Evolutionary conservation across 352 stramenopile genomes (phyloP), one percentile per base, ranked within the genome.

Genomic region (Phytophthora palmivora): DNA sequence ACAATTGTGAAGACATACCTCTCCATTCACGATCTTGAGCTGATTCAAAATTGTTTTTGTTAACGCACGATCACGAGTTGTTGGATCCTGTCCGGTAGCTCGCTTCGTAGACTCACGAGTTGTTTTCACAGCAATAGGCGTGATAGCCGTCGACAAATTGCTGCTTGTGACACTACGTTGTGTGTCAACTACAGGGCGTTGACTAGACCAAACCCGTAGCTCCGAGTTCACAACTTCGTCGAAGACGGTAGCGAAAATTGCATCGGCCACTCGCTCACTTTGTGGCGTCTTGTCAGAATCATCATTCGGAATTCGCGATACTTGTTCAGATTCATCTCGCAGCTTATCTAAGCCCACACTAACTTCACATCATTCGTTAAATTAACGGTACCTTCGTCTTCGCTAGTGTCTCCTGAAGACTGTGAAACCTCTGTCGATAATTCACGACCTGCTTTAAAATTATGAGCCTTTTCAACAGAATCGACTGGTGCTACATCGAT

Each of bases 181-280:
- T 39, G 37, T 28, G 12, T 16, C 14, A 11, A 18, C 18, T 26
- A 10, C 12, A n/a, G 22, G 12, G 14, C 6, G 26, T 47, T 30
- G 33, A n/a, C 5, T 38, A 37, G 58, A 64, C 58, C 63, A 68
- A 28, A 68, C 8, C 15, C 21, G 58, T 30, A 72, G n/a, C 28
- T 68, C 63, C 6, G 58, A 64, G 42, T 19, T 44, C 10, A 72
- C 4, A 26, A 53, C 36, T 26, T 63, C 51, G 15, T 68, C 51
- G n/a, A 55, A 64, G 4, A 60, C 22, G 6, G 30, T 34, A 14
- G 33, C 32, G 21, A 68, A 64, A 21, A 72, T 64, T 14, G 21
- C 15, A 51, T 72, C 63, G 5, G 51, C 36, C 15, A 68, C 34
- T 22, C 45, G 46, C 41, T 64, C 58, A 28, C 38, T 63, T 44